Percentiles rank a stretch among this genome's conserved stretches.
phyloP scores from a whole-genome alignment of 2,329 filamentous ascomycete genomes.

The Cladosporium sp. region DNA sequence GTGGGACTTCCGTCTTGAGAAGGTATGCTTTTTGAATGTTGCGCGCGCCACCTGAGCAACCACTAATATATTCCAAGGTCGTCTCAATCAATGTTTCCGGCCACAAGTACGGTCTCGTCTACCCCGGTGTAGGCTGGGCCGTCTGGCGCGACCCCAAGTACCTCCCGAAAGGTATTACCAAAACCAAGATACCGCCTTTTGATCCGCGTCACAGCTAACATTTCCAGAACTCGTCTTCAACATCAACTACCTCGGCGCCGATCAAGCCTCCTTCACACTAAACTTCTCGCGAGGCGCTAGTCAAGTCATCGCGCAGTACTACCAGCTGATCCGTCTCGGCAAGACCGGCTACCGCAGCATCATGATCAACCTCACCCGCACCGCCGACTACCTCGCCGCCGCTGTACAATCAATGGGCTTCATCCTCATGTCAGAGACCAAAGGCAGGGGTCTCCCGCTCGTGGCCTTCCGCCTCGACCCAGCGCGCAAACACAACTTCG shows the following conservation, averaged over 20 bases:
- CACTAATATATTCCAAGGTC: slow-evolving; percentile 49
- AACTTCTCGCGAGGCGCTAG: slow-evolving; percentile 97
- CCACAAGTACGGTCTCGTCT: slow-evolving; percentile 80
- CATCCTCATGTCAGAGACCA: slow-evolving; percentile 80
- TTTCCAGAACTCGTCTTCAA: slow-evolving; percentile 83
- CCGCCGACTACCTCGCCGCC: slow-evolving; percentile 79
- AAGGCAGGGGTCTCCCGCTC: slow-evolving; percentile 78
- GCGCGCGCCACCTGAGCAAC: not conserved
- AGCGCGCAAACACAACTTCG: slow-evolving; percentile 53
- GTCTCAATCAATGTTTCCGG: slow-evolving; percentile 93
- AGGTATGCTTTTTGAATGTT: slow-evolving; percentile 34
- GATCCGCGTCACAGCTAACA: not conserved
- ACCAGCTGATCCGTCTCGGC: slow-evolving; percentile 91
- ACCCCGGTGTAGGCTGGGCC: slow-evolving; percentile 92
- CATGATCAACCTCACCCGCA: slow-evolving; percentile 90
- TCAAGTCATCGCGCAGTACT: slow-evolving; percentile 95
- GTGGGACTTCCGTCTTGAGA: slow-evolving; percentile 90
- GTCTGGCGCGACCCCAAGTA: slow-evolving; percentile 83
- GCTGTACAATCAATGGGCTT: slow-evolving; percentile 76
- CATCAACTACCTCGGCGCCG: slow-evolving; percentile 96
- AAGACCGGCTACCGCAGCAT: slow-evolving; percentile 90
- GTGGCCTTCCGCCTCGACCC: slow-evolving; percentile 81
- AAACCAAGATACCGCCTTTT: not conserved
- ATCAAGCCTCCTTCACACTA: slow-evolving; percentile 92
- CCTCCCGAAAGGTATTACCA: slow-evolving; percentile 62